Evolutionary conservation across 176 grass and related monocot genomes (phyloP), one percentile per base, ranked within the genome.

Genomic region (Pontederia paniculata): DNA sequence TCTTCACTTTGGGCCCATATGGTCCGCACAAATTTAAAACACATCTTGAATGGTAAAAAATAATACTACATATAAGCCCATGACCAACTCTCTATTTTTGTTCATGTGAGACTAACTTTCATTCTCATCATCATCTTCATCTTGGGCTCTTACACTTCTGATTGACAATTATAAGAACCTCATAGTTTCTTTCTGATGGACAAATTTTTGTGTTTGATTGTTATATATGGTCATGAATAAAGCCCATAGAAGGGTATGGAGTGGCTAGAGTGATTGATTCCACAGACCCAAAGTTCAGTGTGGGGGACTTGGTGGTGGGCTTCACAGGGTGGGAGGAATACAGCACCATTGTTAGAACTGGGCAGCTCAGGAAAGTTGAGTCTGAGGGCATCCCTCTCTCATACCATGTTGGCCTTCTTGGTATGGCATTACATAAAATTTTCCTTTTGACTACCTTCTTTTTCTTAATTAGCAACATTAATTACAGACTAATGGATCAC

Each of bases 291-390:
- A 73, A 73, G 47, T 96, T 96, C 53, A 21, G 9, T 9, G 65
- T 71, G 0, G 85, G 90, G 0, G 82, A 95, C 45, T 50, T 78
- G 58, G 79, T 95, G 49, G 76, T 76, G 0, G 90, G 90, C 37
- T 59, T 95, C 37, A 89, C 78, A 43, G 81, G 85, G 10, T 95
- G 90, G 90, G 90, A 89, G 76, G 90, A 95, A 12, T 95, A 89
- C 60, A 89, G 76, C 31, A 21, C 80, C 42, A 86, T 86, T 43
- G 43, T 48, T 21, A 86, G 66, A 48, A 70, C 85, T 17, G 76
- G 83, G 14, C 79, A 76, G 59, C 70, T 86, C 21, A 78, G 25
- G 17, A 95, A 83, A 78, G 78, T 95, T 41, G 62, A 72, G 54
- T 54, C 50, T 17, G 75, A 44, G 10, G 76, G 83, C 42, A 47